These are phyloP conservation scores for Xerocomus cyaneibrunnescens DNA, from an alignment of 1,284 basidiomycete species.

Conservation along the genomic window DNA sequence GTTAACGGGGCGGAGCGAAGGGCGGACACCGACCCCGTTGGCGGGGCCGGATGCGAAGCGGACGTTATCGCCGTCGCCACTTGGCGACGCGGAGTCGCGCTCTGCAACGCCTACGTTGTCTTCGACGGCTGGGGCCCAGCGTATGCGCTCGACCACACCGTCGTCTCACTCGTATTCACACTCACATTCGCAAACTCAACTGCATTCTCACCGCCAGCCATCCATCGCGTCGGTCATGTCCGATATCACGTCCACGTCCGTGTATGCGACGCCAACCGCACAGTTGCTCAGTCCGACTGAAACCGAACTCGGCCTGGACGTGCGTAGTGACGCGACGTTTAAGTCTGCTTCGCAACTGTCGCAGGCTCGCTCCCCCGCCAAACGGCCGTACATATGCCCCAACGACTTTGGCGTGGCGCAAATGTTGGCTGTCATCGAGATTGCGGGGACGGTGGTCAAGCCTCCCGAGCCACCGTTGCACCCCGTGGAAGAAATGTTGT, in stretches of 20 bases:
- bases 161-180: slow-evolving; percentile 24
- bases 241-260: slow-evolving; percentile 41
- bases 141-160: slow-evolving; percentile 41
- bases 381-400: slow-evolving; percentile 56
- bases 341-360: slow-evolving; percentile 15
- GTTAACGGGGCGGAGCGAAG: slow-evolving; percentile 15
- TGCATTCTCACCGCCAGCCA: slow-evolving; percentile 45
- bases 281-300: slow-evolving; percentile 36
- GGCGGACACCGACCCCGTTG: slow-evolving; percentile 32
- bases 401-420: slow-evolving; percentile 82
- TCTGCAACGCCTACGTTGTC: slow-evolving; percentile 34
- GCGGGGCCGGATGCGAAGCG: slow-evolving; percentile 23
- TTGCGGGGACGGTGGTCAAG: slow-evolving; percentile 43
- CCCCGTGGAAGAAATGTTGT: slow-evolving; percentile 69
- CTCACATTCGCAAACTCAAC: slow-evolving; percentile 16
- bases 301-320: slow-evolving; percentile 14
- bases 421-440: slow-evolving; percentile 83
- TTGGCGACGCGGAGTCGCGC: slow-evolving; percentile 28
- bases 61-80: slow-evolving; percentile 23
- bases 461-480: slow-evolving; percentile 41
- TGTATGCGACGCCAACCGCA: slow-evolving; percentile 51
- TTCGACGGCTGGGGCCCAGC: slow-evolving; percentile 11
- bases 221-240: slow-evolving; percentile 68
- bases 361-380: slow-evolving; percentile 16
- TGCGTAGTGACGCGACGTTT: slow-evolving; percentile 28